Percentiles rank a stretch among this genome's conserved stretches.
Conservation (phyloP, 768 basidiomycete genomes). For the Kwoniella dejecticola region DNA sequence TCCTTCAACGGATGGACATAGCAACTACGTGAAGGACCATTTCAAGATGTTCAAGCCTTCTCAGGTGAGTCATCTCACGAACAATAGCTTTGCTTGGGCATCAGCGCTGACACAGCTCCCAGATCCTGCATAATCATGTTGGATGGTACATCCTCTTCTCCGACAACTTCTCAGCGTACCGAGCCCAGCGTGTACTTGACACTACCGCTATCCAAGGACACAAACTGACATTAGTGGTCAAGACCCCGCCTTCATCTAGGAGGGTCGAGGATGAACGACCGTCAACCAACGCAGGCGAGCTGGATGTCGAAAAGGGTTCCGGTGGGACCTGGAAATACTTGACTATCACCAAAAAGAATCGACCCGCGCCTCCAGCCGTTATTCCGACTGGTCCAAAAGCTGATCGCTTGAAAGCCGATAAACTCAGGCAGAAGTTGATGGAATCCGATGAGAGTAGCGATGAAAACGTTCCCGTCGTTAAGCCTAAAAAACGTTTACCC, state of each 20-base stretch:
- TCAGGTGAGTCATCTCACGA: slow-evolving; percentile 61
- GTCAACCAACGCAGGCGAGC: slow-evolving; percentile 1
- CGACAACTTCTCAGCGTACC: slow-evolving; percentile 65
- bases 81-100: slow-evolving; percentile 8
- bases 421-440: slow-evolving; percentile 6
- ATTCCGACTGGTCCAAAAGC: slow-evolving; percentile 2
- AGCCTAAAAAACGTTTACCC: slow-evolving; percentile 13
- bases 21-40: slow-evolving; percentile 70
- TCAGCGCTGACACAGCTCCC: slow-evolving; percentile 9
- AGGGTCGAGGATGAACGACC: slow-evolving; percentile 4
- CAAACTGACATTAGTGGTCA: slow-evolving; percentile 38
- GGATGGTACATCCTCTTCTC: slow-evolving; percentile 83
- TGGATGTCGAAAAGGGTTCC: slow-evolving; percentile 13
- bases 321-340: slow-evolving; percentile 34
- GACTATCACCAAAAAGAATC: slow-evolving; percentile 46
- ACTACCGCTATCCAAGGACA: slow-evolving; percentile 40
- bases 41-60: slow-evolving; percentile 73
- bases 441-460: slow-evolving; percentile 21
- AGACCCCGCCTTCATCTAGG: slow-evolving; percentile 52
- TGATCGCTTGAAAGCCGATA: neutral
- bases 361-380: slow-evolving; percentile 3
- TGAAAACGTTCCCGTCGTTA: neutral
- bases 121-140: slow-evolving; percentile 71
- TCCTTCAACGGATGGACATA: slow-evolving; percentile 44
- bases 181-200: slow-evolving; percentile 68